Evolutionary conservation across 768 basidiomycete species (phyloP), one percentile per base, ranked within the genome.

Genomic region (Astraeus odoratus): DNA sequence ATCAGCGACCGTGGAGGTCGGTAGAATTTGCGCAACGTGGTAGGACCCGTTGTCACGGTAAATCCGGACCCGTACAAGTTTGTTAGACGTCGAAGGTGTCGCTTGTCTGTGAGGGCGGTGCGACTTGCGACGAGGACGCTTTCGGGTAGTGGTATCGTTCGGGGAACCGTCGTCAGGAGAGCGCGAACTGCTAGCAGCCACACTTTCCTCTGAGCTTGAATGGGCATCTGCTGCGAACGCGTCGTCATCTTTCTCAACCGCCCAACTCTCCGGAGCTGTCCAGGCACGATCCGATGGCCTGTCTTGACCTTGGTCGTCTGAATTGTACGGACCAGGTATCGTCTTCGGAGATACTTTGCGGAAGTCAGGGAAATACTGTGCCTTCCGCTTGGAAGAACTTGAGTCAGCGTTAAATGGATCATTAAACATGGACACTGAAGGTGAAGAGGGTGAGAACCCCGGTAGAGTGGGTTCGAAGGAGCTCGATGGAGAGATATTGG

Each of bases 261-360:
- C 81, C 86, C 87, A 89, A 44, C 84, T 86, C 56, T 88, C 77
- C 1, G 87, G 87, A 5, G 87, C 68, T 2, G 64, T 75, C 87
- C 87, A 90, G 18, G 63, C 59, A 27, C 9, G 68, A 56, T 51
- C 67, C 51, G 39, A 60, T 43, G 55, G 22, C 7, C 48, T 44
- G n/a, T 41, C 50, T 6, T 12, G 24, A 15, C 8, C 20, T n/a
- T 47, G 47, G 3, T 24, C 36, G 22, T 46, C 50, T 24, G 44
- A 41, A 26, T 59, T 42, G 19, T 46, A 46, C 4, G 51, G 35
- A 7, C 31, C 43, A 3, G 48, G 33, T 39, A 46, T 50, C 3
- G 72, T 73, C 56, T 75, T 81, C 1, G 80, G 80, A 1, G 79
- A 81, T 12, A 81, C 64, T 48, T 68, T 76, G 9, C 69, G 67